Base-by-base conservation (phyloP, 441 rosid genomes). In the Erysimum cheiri region DNA sequence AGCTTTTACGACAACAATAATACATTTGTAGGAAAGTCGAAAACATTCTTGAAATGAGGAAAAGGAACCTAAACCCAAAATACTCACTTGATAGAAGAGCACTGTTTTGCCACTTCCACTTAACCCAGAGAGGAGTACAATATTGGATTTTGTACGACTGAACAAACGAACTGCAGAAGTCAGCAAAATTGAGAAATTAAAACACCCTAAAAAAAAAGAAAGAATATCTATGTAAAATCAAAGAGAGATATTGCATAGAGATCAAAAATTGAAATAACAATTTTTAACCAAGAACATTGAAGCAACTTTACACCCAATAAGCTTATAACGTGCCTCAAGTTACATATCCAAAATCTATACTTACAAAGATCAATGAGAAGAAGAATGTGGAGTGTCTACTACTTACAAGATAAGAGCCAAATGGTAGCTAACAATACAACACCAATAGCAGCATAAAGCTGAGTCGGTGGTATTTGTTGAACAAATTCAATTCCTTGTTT, bases 81-180 rank as follows among this genome's bases (percentile, higher is more conserved):
- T 26, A 31, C 88, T 79, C 77, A 88, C 98, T 73, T 86, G 97
- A 84, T 86, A 87, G 80, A 85, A 91, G 50, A 94, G 84, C 43
- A 86, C 78, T 35, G 93, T 91, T 81, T 89, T 93, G 17, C 97
- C 96, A 65, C 97, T 83, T 49, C 93, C 96, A 53, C 84, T 77
- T 28, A 88, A 84, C 46, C 98, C 97, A 56, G 87, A 55, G 35
- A 94, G 89, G 75, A 94, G 82, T 56, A 91, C 76, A 67, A 89
- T 91, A 70, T 81, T 85, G 29, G 91, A 85, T 59, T 84, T 89
- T n/a, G 82, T 67, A 52, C 85, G 80, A 67, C 73, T 84, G 68
- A 88, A 78, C 70, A 88, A 77, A 64, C 83, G 76, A 73, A 80
- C 97, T 91, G 83, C 81, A 65, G 15, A 32, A 26, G 19, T 72